Evolutionary conservation across 2,329 filamentous ascomycete species (phyloP).

Genomic region (Botrytis aclada): DNA sequence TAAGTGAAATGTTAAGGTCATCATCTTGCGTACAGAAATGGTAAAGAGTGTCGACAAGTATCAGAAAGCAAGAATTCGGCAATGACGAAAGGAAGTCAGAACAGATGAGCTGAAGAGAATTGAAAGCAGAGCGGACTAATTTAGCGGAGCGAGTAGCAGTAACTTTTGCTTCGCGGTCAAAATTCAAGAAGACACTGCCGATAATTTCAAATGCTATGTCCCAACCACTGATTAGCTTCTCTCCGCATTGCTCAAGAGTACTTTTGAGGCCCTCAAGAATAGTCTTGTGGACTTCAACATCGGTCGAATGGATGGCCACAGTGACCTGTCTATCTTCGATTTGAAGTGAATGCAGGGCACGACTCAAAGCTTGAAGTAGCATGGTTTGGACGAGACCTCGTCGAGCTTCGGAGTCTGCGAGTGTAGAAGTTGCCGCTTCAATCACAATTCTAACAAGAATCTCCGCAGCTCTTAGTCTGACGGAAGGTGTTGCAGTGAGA

Average conservation of each 20-base stretch:
- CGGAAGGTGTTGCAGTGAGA: conserved; percentile 47
- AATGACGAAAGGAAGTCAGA: conserved; percentile 84
- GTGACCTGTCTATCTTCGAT: conserved; percentile 50
- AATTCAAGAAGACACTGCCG: conserved; percentile 67
- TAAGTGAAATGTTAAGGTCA: conserved; percentile 92
- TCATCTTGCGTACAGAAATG: conserved; percentile 86
- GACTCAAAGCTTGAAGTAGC: conserved; percentile 63
- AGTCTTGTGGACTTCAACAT: conserved; percentile 77
- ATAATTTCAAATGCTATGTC: conserved; percentile 81
- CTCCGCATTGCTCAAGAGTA: conserved; percentile 84
- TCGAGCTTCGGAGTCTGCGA: conserved; percentile 48
- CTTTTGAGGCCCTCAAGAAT: conserved; percentile 76
- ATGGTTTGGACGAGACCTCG: conserved; percentile 67
- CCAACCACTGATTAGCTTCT: conserved; percentile 81
- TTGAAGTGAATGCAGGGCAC: conserved; percentile 59
- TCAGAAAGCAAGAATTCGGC: conserved; percentile 67
- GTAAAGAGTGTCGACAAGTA: conserved; percentile 82
- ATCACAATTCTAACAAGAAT: conserved; percentile 58
- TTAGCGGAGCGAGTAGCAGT: conserved; percentile 60
- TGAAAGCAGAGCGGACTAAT: conserved; percentile 82
- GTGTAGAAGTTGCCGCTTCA: conserved; percentile 56
- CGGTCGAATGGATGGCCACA: conserved; percentile 58
- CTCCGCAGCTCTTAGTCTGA: conserved; percentile 60
- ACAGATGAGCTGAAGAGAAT: conserved; percentile 85
- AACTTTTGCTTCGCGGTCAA: conserved; percentile 24